Base-by-base conservation (phyloP, 2,329 filamentous ascomycete genomes). In the Thelonectria olida region DNA sequence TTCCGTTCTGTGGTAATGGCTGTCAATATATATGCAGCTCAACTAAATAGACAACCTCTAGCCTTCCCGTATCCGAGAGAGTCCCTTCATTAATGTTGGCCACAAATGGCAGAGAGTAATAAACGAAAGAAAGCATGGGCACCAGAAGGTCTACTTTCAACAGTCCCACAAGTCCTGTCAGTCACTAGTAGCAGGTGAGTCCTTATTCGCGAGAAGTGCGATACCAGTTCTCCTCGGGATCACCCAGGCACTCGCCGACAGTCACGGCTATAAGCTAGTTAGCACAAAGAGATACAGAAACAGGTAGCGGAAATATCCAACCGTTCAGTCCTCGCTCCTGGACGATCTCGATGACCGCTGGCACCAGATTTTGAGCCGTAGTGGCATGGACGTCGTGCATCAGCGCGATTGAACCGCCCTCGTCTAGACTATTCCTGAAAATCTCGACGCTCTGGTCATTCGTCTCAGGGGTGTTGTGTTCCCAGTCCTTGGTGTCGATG, bases 401-500 rank as follows among this genome's bases (percentile, higher is more conserved):
- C 56, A 87, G 84, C 17, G 78, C 74, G 23, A 87, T 78, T 58
- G 79, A 82, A 19, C 74, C 73, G 23, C 71, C 71, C 15, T 66
- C 52, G 42, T 67, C 55, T 6, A 75, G 62, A 6, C 65, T 66
- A 23, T 51, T 59, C 17, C 64, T 59, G 53, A 71, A 74, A 4
- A 59, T 67, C 2, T 55, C 68, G 59, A 83, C 73, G 48, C 78
- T 78, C 15, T 75, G 67, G 49, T 75, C 69, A 65, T 85, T 83
- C 53, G 77, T 79, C 41, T 82, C 74, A 6, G 82, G 78, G 7
- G 74, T 74, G 48, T 79, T 76, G 66, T 85, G 80, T 62, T 83
- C 75, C 70, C 84, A 87, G 72, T 87, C 85, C 41, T 83, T 78
- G 15, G 84, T 87, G 69, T 88, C 85, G 28, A 87, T 75, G 67